Evolutionary conservation across 129 eudicot genomes (phyloP).

Genomic region (Heracleum sosnowskyi): DNA sequence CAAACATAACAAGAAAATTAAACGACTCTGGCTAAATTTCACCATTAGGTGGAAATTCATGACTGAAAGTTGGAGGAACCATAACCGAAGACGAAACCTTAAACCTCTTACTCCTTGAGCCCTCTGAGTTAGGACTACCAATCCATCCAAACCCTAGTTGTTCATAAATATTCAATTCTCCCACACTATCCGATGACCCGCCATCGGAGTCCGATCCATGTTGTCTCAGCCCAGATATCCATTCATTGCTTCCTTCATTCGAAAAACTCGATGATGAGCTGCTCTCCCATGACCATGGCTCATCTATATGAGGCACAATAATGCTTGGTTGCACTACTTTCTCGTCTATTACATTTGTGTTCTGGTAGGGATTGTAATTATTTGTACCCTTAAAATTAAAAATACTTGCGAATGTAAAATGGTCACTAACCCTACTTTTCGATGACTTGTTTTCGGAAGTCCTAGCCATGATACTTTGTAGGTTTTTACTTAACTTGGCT

Average conservation of each 20-base stretch:
- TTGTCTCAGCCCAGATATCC: conserved; percentile 35
- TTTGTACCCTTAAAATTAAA: conserved; percentile 44
- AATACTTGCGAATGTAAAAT: conserved; percentile 72
- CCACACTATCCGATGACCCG: conserved; percentile 35
- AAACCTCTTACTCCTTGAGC: conserved; percentile 65
- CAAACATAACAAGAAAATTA: too few relatives aligned
- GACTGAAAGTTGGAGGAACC: conserved; percentile 64
- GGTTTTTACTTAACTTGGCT: conserved; percentile 68
- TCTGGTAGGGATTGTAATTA: conserved; percentile 24
- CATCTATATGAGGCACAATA: conserved; percentile 55
- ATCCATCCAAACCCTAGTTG: conserved; percentile 47
- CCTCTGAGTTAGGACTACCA: conserved; percentile 51
- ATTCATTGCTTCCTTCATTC: conserved; percentile 44
- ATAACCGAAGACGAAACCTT: conserved; percentile 67
- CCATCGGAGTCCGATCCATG: conserved; percentile 52
- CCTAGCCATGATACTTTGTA: conserved; percentile 65
- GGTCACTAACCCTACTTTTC: conserved; percentile 69
- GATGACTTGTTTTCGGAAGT: conserved; percentile 44
- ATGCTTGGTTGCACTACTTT: conserved; percentile 75
- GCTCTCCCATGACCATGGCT: conserved; percentile 52
- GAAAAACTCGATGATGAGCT: conserved; percentile 32
- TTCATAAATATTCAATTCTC: conserved; percentile 33
- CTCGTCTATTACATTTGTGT: conserved; percentile 39
- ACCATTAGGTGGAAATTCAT: conserved; percentile 34
- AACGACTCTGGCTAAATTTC: conserved; percentile 2